Base-by-base conservation (phyloP, 164 flowering plant genomes). In the Tetracentron sinense region DNA sequence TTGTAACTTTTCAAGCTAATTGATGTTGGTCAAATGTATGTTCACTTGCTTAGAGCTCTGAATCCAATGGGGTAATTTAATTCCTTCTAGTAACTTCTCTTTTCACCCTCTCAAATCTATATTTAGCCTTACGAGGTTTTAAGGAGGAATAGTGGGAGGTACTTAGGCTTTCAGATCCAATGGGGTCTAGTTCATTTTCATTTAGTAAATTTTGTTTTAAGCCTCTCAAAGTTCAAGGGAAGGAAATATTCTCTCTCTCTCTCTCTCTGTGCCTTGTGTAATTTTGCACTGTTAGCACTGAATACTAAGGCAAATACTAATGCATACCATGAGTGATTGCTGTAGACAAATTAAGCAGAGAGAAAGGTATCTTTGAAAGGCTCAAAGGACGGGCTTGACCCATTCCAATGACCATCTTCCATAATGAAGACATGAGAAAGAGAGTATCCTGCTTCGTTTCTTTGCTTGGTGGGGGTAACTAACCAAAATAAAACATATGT, bases 1-100 rank as follows among this genome's bases (percentile, higher is more conserved):
- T 16, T 50, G 56, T 62, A 62, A 61, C 63, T 61, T 26, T 11
- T 17, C 6, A 16, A 33, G 63, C 63, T 27, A 60, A 61, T 20
- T 61, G 44, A 47, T 47, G 63, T 29, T 47, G 26, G 42, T 27
- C 19, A 29, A 28, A 61, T 26, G 22, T 20, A 61, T 47, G 10
- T 54, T 19, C 10, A 14, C 44, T 16, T 4, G 44, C 17, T 61
- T 61, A 17, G 63, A 42, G 38, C 29, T 47, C 17, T 7, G 46
- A 42, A 21, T 29, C 42, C 19, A 48, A 61, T n/a, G 54, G 44
- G 27, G 20, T 33, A 47, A 8, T 29, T 16, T 54, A 61, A 19
- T 61, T 61, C 19, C 22, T 17, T 14, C 14, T 61, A 26, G 20
- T 27, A 61, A 10, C 15, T 38, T 38, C n/a, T 38, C 2, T 4